Evolutionary conservation across 768 basidiomycete genomes (phyloP), one percentile per base, ranked within the genome.

Genomic region (Lactarius quietus): DNA sequence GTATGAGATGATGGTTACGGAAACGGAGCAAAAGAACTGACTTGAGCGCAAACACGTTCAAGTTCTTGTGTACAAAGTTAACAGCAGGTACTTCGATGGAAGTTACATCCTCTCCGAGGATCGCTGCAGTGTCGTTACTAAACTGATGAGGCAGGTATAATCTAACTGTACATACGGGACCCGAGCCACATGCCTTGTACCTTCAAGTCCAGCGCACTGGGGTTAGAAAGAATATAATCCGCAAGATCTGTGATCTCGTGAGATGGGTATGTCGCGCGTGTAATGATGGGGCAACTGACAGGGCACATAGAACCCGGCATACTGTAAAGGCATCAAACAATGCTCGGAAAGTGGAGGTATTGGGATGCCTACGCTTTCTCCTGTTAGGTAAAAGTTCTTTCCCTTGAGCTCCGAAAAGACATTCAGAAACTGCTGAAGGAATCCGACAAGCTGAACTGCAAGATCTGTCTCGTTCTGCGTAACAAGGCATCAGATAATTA

Each of bases 371-470:
- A 68, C 69, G 61, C 69, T 70, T 43, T 70, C 69, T 41, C 69
- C 69, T 2, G 69, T 57, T 23, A 70, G 43, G 31, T 63, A 68
- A 23, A 68, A 65, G 9, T 70, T 70, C 54, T 68, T 70, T 31
- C 41, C 61, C 18, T 65, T 64, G 8, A 70, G 63, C 41, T 68
- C 69, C 3, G 63, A 41, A n/a, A 70, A 70, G 20, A 70, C 33
- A 1, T 57, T 17, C 4, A 70, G 35, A 41, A 70, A 70, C 48
- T 68, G 61, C n/a, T 68, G 63, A 35, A 70, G 15, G 39, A 70
- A 70, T 29, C 69, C 69, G 8, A 61, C 67, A 5, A 68, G 14
- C 35, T 70, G 45, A 6, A 41, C 62, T 1, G 67, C 63, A 9
- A 70, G 64, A 39, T 68, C 63, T 10, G 39, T 51, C 57, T 70